Conservation (phyloP, 345 rosid genomes). For the Populus pruinosa region DNA sequence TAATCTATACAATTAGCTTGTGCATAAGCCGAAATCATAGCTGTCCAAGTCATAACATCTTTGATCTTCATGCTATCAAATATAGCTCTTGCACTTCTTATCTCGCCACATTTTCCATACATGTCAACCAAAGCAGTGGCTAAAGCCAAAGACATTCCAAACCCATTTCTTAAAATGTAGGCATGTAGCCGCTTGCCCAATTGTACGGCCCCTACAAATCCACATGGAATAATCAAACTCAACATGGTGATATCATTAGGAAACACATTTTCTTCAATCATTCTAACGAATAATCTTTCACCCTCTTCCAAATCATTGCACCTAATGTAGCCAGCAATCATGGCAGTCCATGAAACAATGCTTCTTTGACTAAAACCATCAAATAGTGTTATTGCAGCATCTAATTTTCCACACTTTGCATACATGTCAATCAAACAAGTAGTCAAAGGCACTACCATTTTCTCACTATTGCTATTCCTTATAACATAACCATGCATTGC, state of each 20-base stretch:
- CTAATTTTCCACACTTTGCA: slow-evolving; percentile 61
- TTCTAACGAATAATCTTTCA: slow-evolving; percentile 29
- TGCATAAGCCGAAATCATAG: slow-evolving; percentile 41
- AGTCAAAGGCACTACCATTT: slow-evolving; percentile 23
- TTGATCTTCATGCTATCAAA: slow-evolving; percentile 32
- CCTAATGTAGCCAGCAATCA: slow-evolving; percentile 46
- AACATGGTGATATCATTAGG: slow-evolving; percentile 44
- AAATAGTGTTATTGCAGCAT: slow-evolving; percentile 32
- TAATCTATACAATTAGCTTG: slow-evolving; percentile 19
- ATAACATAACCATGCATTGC: slow-evolving; percentile 40
- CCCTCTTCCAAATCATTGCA: slow-evolving; percentile 25
- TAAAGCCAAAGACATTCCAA: slow-evolving; percentile 18
- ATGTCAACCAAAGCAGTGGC: slow-evolving; percentile 41
- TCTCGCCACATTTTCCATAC: slow-evolving; percentile 49
- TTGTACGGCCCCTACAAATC: slow-evolving; percentile 26
- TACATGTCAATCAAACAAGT: slow-evolving; percentile 81
- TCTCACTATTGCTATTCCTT: slow-evolving; percentile 31
- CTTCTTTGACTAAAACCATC: slow-evolving; percentile 29
- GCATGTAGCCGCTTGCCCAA: slow-evolving; percentile 44
- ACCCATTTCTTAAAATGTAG: slow-evolving; percentile 31
- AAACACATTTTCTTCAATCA: slow-evolving; percentile 30
- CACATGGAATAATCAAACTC: slow-evolving; percentile 41
- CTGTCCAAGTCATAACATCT: slow-evolving; percentile 35
- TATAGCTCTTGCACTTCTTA: slow-evolving; percentile 30
- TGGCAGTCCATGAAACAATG: slow-evolving; percentile 46